Evolutionary conservation across 2,329 filamentous ascomycete genomes (phyloP).

Genomic region (Colletotrichum magnum): DNA sequence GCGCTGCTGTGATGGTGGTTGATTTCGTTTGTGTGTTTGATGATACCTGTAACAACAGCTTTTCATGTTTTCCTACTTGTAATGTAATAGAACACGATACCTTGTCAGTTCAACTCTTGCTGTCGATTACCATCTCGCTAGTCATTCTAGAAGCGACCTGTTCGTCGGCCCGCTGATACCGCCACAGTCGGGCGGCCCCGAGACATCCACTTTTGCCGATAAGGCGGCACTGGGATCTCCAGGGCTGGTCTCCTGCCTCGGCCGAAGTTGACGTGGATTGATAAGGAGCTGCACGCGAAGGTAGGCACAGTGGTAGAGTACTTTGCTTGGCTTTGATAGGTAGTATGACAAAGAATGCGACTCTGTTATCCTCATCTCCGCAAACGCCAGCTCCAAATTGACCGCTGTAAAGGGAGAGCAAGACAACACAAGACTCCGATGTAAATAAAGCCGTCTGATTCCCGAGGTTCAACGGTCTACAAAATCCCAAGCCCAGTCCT

Average conservation of each 20-base stretch:
- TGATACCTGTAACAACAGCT: background rate
- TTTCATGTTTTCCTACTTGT: background rate
- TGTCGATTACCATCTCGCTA: too few relatives aligned
- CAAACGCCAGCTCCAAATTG: background rate
- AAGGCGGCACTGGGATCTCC: background rate
- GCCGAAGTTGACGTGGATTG: too few relatives aligned
- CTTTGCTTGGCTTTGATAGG: too few relatives aligned
- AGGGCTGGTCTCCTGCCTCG: too few relatives aligned
- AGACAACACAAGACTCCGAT: background rate
- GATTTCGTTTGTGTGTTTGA: background rate
- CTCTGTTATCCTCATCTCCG: background rate
- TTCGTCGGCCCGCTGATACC: too few relatives aligned
- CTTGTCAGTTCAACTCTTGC: background rate
- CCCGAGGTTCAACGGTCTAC: background rate
- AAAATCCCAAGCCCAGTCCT: too few relatives aligned
- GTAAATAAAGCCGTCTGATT: background rate
- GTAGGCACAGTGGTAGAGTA: too few relatives aligned
- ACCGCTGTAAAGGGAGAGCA: background rate
- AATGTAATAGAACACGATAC: background rate
- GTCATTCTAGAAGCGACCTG: too few relatives aligned
- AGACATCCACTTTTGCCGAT: background rate
- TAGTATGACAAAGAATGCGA: background rate
- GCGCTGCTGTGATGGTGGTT: conserved; percentile 15
- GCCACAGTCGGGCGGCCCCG: background rate
- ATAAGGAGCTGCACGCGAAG: background rate